Evolutionary conservation across 495 filamentous ascomycete species (phyloP).

Genomic region (Daldinia grandis): DNA sequence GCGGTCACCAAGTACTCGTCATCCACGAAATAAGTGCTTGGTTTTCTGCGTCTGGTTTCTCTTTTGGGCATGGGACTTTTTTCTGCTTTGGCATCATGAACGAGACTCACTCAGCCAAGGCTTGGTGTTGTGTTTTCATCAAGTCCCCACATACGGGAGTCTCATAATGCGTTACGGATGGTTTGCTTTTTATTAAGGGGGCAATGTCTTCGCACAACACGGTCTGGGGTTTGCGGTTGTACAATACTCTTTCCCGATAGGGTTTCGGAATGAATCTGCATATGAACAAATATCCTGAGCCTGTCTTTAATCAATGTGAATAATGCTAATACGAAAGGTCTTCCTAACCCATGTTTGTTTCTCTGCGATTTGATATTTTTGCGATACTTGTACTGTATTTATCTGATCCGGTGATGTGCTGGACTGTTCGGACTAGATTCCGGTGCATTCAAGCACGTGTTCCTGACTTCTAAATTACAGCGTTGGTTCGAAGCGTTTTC

Average conservation of each 20-base stretch:
- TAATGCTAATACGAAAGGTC: neutral
- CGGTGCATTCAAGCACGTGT: neutral
- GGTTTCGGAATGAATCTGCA: conserved; percentile 69
- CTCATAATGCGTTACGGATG: conserved; percentile 92
- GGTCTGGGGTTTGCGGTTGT: conserved; percentile 80
- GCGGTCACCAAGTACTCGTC: conserved; percentile 99
- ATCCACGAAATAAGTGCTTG: conserved; percentile 89
- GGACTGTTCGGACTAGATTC: neutral
- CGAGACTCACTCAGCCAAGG: conserved; percentile 68
- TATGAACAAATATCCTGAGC: conserved; percentile 57
- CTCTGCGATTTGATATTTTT: neutral
- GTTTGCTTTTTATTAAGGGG: conserved; percentile 77
- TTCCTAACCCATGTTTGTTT: neutral
- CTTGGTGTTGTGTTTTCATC: conserved; percentile 51
- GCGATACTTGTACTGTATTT: neutral
- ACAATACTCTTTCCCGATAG: conserved; percentile 77
- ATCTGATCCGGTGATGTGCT: neutral
- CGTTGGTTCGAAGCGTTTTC: no score
- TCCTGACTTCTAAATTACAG: neutral
- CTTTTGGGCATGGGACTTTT: conserved; percentile 63
- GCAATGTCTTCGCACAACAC: conserved; percentile 72
- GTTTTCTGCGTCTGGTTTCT: conserved; percentile 54
- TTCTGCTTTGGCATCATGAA: conserved; percentile 67
- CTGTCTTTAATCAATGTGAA: conserved; percentile 18
- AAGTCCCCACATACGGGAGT: conserved; percentile 65